Percentiles rank a stretch among this genome's conserved stretches.
Evolutionary conservation across 306 rosid genomes (phyloP).

Genomic region (Benincasa hispida): DNA sequence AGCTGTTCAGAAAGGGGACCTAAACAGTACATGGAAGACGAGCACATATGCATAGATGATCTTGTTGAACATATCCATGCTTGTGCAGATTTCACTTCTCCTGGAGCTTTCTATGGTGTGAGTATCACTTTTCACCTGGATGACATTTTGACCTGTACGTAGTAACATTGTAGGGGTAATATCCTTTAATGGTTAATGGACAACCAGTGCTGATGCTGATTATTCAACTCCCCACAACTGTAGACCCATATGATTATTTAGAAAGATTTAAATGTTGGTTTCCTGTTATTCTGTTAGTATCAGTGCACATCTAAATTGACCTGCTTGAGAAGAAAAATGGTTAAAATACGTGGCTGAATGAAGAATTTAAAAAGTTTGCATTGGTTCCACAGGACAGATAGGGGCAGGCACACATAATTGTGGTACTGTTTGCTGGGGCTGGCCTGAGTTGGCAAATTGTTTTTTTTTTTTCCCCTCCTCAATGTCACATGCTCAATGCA

Average conservation of each 20-base stretch:
- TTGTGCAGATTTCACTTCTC: conserved; percentile 29
- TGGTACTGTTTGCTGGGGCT: background rate
- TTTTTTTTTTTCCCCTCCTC: background rate
- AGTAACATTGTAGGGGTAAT: background rate
- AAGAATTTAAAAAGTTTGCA: background rate
- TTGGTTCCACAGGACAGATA: background rate
- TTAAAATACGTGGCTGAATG: background rate
- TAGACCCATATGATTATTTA: background rate
- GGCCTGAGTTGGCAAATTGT: background rate
- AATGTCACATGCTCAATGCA: background rate
- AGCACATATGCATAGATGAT: conserved; percentile 60
- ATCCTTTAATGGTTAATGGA: too few relatives aligned
- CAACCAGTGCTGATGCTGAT: background rate
- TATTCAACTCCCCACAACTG: background rate
- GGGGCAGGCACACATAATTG: background rate
- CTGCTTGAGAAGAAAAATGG: background rate
- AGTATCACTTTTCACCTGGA: conserved; percentile 13
- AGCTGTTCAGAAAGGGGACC: conserved; percentile 85
- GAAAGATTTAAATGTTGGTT: background rate
- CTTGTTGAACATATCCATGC: conserved; percentile 45
- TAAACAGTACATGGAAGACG: conserved; percentile 78
- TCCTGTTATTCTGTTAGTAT: background rate
- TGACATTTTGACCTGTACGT: background rate
- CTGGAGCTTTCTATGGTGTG: conserved; percentile 77
- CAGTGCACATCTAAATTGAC: background rate